phyloP scores from a whole-genome alignment of 768 basidiomycete species.

The Exsudoporus frostii region DNA sequence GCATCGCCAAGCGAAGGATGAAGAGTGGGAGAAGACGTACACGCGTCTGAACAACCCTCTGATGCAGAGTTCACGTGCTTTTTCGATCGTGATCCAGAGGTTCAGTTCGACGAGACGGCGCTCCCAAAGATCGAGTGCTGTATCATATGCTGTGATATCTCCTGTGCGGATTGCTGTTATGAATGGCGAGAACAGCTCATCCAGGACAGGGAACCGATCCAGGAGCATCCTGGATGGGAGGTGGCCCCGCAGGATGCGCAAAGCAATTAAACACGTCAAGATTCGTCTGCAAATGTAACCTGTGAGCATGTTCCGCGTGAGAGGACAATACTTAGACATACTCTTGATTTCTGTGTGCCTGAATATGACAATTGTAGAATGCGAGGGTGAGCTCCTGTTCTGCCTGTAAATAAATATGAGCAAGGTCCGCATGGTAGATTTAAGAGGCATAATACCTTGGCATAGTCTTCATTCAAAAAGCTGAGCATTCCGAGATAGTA shows the following conservation, averaged over 20 bases:
- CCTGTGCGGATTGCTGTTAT: conserved; percentile 73
- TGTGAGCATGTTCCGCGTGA: not conserved
- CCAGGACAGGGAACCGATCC: conserved; percentile 66
- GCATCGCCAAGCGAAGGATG: not conserved
- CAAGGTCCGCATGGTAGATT: not conserved
- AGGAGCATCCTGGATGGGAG: conserved; percentile 75
- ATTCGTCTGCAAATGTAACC: conserved; percentile 59
- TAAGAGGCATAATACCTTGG: conserved; percentile 50
- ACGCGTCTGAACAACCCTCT: conserved; percentile 76
- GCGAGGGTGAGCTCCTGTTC: conserved; percentile 85
- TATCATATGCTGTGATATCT: conserved; percentile 77
- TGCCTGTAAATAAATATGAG: conserved; percentile 46
- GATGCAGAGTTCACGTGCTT: conserved; percentile 83
- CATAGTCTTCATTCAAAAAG: conserved; percentile 90
- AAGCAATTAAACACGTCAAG: conserved; percentile 84
- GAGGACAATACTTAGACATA: conserved; percentile 35
- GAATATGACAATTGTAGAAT: conserved; percentile 76
- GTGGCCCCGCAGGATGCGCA: conserved; percentile 84
- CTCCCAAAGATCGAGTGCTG: conserved; percentile 69
- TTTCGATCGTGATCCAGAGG: conserved; percentile 83
- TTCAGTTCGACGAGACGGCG: conserved; percentile 79
- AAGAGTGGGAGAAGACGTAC: conserved; percentile 41
- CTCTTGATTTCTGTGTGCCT: conserved; percentile 78
- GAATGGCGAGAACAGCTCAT: conserved; percentile 77
- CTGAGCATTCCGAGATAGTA: conserved; percentile 95